Conservation (phyloP, 2,329 filamentous ascomycete genomes). For the Dactylellina drechsleri region DNA sequence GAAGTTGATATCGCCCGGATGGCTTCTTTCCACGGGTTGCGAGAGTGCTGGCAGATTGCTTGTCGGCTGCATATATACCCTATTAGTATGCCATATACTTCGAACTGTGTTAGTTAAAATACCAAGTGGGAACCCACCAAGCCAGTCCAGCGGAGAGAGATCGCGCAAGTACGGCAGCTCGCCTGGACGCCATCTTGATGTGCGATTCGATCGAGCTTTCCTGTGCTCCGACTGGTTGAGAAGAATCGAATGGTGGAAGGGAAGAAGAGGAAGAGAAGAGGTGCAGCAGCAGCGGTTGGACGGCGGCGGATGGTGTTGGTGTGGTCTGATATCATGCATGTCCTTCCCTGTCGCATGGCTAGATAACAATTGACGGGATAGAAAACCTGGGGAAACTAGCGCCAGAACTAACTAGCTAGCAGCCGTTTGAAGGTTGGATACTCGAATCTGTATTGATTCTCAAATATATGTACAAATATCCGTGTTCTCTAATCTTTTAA, state of each 20-base stretch:
- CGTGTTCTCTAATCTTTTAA: slow-evolving; percentile 44
- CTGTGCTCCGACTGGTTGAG: slow-evolving; percentile 6
- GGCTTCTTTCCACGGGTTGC: slow-evolving; percentile 48
- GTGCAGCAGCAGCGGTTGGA: slow-evolving; percentile 22
- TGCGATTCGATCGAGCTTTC: slow-evolving; percentile 10
- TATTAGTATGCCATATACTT: not conserved
- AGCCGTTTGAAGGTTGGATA: too few species aligned
- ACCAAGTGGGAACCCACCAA: slow-evolving; percentile 28
- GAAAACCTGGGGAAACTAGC: slow-evolving; percentile 16
- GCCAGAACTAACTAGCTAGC: slow-evolving; percentile 32
- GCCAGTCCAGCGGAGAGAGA: slow-evolving; percentile 44
- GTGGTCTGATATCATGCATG: slow-evolving; percentile 54
- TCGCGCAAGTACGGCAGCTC: slow-evolving; percentile 43
- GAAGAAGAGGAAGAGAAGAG: slow-evolving; percentile 18
- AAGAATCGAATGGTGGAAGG: not conserved
- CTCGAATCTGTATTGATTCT: not conserved
- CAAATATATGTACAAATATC: slow-evolving; percentile 41
- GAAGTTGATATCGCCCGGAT: slow-evolving; percentile 49
- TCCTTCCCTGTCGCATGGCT: slow-evolving; percentile 4
- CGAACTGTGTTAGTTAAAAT: not conserved
- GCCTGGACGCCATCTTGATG: slow-evolving; percentile 45
- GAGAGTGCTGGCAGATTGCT: slow-evolving; percentile 39
- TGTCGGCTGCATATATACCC: slow-evolving; percentile 20
- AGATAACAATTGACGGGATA: slow-evolving; percentile 20
- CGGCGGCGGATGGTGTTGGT: slow-evolving; percentile 27